Percentiles rank a stretch among this genome's conserved stretches.
phyloP scores from a whole-genome alignment of 2,329 filamentous ascomycete genomes.

The Aspergillus oerlinghausenensis region DNA sequence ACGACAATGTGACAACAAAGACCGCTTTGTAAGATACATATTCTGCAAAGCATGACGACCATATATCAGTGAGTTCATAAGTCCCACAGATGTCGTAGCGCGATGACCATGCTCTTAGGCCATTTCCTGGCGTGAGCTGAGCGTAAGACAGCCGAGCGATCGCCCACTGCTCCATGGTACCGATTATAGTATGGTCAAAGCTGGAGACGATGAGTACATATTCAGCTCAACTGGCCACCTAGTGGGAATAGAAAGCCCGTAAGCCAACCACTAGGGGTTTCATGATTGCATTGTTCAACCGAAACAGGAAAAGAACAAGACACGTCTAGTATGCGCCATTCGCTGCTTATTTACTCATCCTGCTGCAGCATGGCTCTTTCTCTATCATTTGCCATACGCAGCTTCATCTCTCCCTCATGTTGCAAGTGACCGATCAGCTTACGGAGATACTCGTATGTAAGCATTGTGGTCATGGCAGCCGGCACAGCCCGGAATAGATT shows the following conservation, averaged over 20 bases:
- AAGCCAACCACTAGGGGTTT: background rate
- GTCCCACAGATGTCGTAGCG: background rate
- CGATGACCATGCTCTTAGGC: background rate
- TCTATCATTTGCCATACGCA: conserved; percentile 16
- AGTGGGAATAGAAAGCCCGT: background rate
- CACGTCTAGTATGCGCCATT: background rate
- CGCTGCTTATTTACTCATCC: conserved; percentile 2
- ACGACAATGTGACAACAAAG: background rate
- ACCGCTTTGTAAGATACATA: background rate
- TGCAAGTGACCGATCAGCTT: conserved; percentile 52
- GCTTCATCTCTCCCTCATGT: conserved; percentile 44
- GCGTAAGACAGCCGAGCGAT: background rate
- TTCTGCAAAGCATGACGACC: background rate
- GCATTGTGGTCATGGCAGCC: conserved; percentile 92
- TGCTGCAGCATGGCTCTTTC: conserved; percentile 19
- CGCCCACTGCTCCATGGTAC: background rate
- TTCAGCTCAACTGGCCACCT: background rate
- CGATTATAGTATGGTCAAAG: background rate
- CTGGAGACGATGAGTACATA: background rate
- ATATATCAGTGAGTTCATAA: background rate
- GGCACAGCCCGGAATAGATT: conserved; percentile 96
- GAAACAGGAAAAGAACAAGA: background rate
- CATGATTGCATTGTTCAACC: background rate
- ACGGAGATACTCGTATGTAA: conserved; percentile 82
- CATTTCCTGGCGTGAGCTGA: background rate